phyloP scores from a whole-genome alignment of 768 basidiomycete species.

The Mycena epipterygia region DNA sequence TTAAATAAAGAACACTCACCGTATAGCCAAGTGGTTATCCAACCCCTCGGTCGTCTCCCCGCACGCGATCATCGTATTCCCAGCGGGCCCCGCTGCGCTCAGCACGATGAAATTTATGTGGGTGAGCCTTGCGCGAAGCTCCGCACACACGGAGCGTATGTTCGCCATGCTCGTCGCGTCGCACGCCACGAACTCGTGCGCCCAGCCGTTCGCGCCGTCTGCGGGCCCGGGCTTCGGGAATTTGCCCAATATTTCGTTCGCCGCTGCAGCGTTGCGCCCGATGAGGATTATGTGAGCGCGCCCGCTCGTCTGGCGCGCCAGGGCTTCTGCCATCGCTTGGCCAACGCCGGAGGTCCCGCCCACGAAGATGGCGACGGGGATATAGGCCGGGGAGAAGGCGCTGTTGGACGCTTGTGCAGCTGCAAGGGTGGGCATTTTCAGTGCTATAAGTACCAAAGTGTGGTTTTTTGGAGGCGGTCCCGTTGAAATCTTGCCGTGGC shows the following conservation, averaged over 20 bases:
- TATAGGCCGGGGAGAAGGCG: not conserved
- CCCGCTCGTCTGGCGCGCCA: conserved; percentile 49
- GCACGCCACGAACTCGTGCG: conserved; percentile 49
- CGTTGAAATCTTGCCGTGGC: no score
- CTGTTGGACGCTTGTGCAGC: not conserved
- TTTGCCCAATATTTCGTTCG: conserved; percentile 43
- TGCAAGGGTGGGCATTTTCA: conserved; percentile 8
- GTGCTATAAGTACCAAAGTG: no score
- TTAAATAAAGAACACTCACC: conserved; percentile 41
- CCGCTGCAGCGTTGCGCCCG: conserved; percentile 49
- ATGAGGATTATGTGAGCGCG: conserved; percentile 34
- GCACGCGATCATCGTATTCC: conserved; percentile 9
- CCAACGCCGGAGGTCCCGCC: conserved; percentile 42
- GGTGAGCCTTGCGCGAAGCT: conserved; percentile 29
- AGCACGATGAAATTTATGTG: conserved; percentile 52
- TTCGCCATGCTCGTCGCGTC: conserved; percentile 38
- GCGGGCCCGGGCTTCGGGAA: conserved; percentile 45
- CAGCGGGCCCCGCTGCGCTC: conserved; percentile 24
- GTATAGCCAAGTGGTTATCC: conserved; percentile 18
- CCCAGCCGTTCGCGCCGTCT: not conserved
- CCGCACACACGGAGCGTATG: not conserved
- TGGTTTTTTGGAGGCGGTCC: no score
- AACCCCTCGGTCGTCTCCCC: conserved; percentile 30
- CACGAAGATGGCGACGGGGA: conserved; percentile 31
- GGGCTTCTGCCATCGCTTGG: conserved; percentile 47